These are phyloP conservation scores for barley (Hordeum vulgare) DNA, from an alignment of 176 grass and related monocot genomes.

Conservation along the genomic window MorexV3_pseudomolecules_assembly NC_058520.1:6468322-6468821, in stretches of 20 bases:
- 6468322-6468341: slow-evolving; percentile 59
- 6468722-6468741: slow-evolving; percentile 73
- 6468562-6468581: slow-evolving; percentile 74
- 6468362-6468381: slow-evolving; percentile 49
- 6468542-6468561: slow-evolving; percentile 72
- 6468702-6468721: slow-evolving; percentile 76
- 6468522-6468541: slow-evolving; percentile 49
- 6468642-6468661: slow-evolving; percentile 50
- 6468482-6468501: slow-evolving; percentile 99
- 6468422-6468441: slow-evolving; percentile 49
- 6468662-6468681: slow-evolving; percentile 69
- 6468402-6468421: slow-evolving; percentile 84
- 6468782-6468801: slow-evolving; percentile 63
- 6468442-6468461: slow-evolving; percentile 72
- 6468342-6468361: slow-evolving; percentile 68
- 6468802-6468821: slow-evolving; percentile 92
- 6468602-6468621: slow-evolving; percentile 78
- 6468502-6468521: slow-evolving; percentile 78
- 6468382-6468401: slow-evolving; percentile 68
- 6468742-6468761: slow-evolving; percentile 59
- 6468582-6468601: slow-evolving; percentile 84
- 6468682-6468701: slow-evolving; percentile 76
- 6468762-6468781: slow-evolving; percentile 62
- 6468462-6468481: slow-evolving; percentile 62
- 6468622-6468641: slow-evolving; percentile 91